A percentile compares a stretch with the other conserved stretches of the same genome.
Conservation (phyloP, 1,284 basidiomycete species). For the Ceratobasidium sp. region DNA sequence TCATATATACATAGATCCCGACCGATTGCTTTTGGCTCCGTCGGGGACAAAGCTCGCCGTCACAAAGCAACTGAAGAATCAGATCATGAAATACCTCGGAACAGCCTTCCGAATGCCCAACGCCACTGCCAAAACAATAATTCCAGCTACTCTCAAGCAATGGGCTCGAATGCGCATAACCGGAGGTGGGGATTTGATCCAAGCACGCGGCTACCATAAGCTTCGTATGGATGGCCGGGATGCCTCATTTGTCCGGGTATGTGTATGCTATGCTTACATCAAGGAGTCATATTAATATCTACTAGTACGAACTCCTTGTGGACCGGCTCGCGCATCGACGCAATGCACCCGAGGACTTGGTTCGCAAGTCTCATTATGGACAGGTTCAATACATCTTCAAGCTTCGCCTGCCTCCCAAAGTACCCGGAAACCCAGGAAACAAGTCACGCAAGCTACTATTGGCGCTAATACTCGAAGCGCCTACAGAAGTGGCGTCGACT, state of each 20-base stretch:
- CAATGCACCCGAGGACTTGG: not conserved
- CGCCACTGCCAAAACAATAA: not conserved
- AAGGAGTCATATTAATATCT: not conserved
- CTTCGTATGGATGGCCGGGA: constrained; percentile 2
- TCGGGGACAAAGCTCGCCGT: not conserved
- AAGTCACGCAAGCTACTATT: constrained; percentile 40
- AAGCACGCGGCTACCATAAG: not conserved
- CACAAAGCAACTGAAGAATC: not conserved
- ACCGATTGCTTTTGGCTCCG: not conserved
- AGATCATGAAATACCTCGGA: not conserved
- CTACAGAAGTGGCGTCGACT: constrained; percentile 16
- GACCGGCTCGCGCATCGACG: not conserved
- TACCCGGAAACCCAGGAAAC: constrained; percentile 44
- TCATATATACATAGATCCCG: not conserved
- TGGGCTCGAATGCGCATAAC: not conserved
- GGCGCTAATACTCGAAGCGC: constrained; percentile 11
- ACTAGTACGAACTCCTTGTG: constrained; percentile 8
- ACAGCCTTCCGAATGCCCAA: not conserved
- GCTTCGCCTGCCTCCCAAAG: constrained; percentile 44
- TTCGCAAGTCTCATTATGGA: constrained; percentile 45
- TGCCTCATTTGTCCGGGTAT: constrained; percentile 3
- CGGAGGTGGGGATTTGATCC: not conserved
- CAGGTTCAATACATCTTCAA: constrained; percentile 49
- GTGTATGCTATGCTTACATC: not conserved
- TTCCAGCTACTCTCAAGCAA: not conserved